Evolutionary conservation across 2,329 filamentous ascomycete genomes (phyloP), one percentile per base, ranked within the genome.

Genomic region (Aspergillus pseudoviridinutans): DNA sequence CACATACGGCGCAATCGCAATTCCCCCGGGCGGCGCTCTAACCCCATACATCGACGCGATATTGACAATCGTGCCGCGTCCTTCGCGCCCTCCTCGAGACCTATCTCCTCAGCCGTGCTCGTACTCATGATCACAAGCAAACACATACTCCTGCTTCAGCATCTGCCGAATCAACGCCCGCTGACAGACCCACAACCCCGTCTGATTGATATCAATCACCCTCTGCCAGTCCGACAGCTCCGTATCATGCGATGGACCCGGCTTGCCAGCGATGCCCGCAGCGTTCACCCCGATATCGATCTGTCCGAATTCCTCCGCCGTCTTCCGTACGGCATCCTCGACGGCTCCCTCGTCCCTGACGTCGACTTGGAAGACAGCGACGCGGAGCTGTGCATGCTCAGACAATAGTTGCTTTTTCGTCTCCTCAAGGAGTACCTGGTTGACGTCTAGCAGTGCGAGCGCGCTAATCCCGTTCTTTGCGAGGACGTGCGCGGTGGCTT

Each of bases 121-220:
- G 4, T 5, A 5, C 25, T 5, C 25, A 25, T 3, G 25, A 17
- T 17, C 14, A 44, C 38, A 25, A 46, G n/a, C 14, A 14, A 22
- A 38, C 4, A 61, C 62, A 24, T 51, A 67, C 66, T 68, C 66
- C 51, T 70, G 68, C 17, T 56, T 60, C 38, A 66, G 10, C 65
- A 68, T 66, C 51, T 69, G 67, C 42, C 61, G 60, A 27, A 71
- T 62, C 67, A 86, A 74, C 44, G 81, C 82, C 52, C 76, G 74
- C 63, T 85, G 80, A 60, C 83, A 85, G 25, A 83, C 71, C 78
- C 82, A 85, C 0, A 86, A 79, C 3, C 83, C 84, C 47, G 79
- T 79, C 24, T 84, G 74, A 59, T 87, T 82, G 49, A 85, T 71
- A 56, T 79, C 75, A 3, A 85, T 62, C 1, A 85, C 74, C 5